Percentiles rank a stretch among this genome's conserved stretches.
Conservation (phyloP, 2,329 filamentous ascomycete genomes). For the Trichoderma aggressivum region DNA sequence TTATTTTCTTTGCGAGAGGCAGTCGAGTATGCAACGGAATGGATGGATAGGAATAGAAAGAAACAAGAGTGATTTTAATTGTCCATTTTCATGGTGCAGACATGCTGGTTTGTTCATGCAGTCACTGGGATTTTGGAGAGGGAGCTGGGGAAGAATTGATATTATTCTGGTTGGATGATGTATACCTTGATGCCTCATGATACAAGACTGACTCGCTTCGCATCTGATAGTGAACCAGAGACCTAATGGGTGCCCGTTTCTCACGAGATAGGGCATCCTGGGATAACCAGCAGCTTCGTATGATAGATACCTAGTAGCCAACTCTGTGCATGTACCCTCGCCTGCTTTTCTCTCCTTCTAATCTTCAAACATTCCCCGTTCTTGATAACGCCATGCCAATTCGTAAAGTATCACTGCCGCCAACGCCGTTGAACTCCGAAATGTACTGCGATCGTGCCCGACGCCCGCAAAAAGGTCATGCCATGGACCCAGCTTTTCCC, state of each 20-base stretch:
- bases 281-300: neutral
- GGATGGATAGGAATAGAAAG: neutral
- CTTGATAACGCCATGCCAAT: conserved; percentile 6
- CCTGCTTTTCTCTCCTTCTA: neutral
- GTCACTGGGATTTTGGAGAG: neutral
- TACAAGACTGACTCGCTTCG: neutral
- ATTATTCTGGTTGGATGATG: neutral
- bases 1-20: neutral
- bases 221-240: neutral
- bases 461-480: neutral
- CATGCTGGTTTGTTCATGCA: neutral
- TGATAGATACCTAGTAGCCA: neutral
- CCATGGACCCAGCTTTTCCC: neutral
- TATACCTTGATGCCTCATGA: neutral
- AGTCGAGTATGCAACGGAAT: neutral
- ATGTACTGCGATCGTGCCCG: neutral
- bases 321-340: neutral
- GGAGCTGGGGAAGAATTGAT: neutral
- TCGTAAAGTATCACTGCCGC: conserved; percentile 4
- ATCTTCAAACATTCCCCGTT: neutral
- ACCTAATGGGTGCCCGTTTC: neutral
- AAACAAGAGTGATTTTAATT: neutral
- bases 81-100: neutral
- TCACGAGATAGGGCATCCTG: conserved; percentile 6
- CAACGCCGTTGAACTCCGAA: conserved; percentile 12